Conservation (phyloP, 2,329 filamentous ascomycete species). For the Fusarium sterilihyphosum region DNA sequence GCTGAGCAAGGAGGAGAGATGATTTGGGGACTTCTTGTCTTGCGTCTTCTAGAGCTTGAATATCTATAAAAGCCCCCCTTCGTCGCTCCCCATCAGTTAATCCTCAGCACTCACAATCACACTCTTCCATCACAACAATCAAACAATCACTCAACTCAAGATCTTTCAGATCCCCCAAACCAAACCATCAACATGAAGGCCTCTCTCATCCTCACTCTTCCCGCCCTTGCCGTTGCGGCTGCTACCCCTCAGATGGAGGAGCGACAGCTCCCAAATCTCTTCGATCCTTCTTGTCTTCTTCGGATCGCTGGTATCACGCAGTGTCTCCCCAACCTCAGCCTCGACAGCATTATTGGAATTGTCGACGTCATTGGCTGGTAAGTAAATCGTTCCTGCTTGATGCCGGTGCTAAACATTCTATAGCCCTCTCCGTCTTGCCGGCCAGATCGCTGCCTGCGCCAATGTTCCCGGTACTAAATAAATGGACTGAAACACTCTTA, state of each 20-base stretch:
- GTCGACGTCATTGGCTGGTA: too few species aligned
- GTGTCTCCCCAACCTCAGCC: neutral
- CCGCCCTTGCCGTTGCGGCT: neutral
- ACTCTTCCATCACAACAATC: neutral
- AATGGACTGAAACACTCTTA: too few species aligned
- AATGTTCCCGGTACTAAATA: too few species aligned
- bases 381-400: too few species aligned
- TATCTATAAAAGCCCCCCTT: conserved; percentile 10
- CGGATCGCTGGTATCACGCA: rapidly evolving
- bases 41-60: rapidly evolving
- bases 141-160: neutral
- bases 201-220: neutral
- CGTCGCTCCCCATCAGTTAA: neutral
- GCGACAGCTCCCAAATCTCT: neutral
- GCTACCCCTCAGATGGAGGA: neutral
- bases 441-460: rapidly evolving
- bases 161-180: neutral
- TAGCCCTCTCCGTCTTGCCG: rapidly evolving
- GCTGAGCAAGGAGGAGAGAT: rapidly evolving
- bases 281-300: rapidly evolving
- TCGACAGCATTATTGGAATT: neutral
- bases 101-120: conserved; percentile 8
- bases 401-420: too few species aligned
- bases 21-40: rapidly evolving
- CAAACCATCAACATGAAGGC: neutral